Evolutionary conservation across 345 rosid genomes (phyloP).

Genomic region (Lumnitzera littorea): DNA sequence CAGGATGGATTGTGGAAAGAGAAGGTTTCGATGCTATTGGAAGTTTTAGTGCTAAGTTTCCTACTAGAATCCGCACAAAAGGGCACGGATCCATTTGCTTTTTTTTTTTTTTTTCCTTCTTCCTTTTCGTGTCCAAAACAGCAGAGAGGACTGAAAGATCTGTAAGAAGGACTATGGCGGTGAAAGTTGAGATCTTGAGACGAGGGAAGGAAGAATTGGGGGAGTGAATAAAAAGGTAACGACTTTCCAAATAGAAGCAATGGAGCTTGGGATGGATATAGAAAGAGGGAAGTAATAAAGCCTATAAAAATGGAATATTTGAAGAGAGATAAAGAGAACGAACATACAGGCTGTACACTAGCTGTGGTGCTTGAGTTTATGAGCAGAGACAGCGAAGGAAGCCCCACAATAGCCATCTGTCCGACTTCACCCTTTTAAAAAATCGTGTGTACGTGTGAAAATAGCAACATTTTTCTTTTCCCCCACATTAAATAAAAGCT

Average conservation of each 20-base stretch:
- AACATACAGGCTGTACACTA: slow-evolving; percentile 60
- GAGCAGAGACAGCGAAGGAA: background rate
- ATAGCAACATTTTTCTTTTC: no score
- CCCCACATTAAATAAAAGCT: no score
- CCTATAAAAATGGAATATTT: no score
- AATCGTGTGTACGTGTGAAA: no score
- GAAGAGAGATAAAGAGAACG: background rate
- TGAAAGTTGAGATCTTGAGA: background rate
- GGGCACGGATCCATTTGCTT: slow-evolving; percentile 89
- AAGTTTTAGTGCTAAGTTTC: slow-evolving; percentile 61
- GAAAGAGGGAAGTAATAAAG: background rate
- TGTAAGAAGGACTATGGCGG: background rate
- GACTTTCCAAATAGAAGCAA: no score
- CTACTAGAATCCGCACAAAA: slow-evolving; percentile 69
- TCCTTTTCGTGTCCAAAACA: background rate
- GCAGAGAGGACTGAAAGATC: no score
- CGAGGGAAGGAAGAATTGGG: background rate
- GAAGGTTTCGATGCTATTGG: slow-evolving; percentile 29
- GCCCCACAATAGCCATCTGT: background rate
- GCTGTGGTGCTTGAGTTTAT: slow-evolving; percentile 25
- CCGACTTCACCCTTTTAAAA: no score
- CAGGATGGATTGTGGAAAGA: slow-evolving; percentile 16
- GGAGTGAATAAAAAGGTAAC: slow-evolving; percentile 2
- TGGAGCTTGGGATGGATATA: background rate
- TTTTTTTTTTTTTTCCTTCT: background rate